These are phyloP conservation scores for Bremia lactucae DNA, from an alignment of 352 stramenopile species.

Conservation along the genomic window DNA sequence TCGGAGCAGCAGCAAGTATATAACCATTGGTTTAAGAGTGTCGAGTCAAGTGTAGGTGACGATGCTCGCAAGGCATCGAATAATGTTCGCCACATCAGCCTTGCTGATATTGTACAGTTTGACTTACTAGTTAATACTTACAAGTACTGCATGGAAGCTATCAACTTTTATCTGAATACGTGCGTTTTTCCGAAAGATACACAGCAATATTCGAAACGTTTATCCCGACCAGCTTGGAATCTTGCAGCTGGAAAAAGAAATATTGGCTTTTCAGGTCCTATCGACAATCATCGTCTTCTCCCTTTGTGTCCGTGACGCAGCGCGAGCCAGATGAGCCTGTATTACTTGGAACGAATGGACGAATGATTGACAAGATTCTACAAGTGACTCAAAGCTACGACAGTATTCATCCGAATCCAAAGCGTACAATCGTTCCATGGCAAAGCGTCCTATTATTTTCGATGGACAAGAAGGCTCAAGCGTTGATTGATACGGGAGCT, in stretches of 20 bases:
- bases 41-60: conserved; percentile 8
- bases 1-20: conserved; percentile 63
- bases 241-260: conserved; percentile 44
- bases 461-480: conserved; percentile 31
- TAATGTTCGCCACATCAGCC: conserved; percentile 61
- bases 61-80: conserved; percentile 24
- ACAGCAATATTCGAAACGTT: conserved; percentile 58
- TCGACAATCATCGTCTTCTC: conserved; percentile 79
- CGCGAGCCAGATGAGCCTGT: conserved; percentile 36
- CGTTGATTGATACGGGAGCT: conserved; percentile 80
- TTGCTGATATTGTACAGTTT: conserved; percentile 59
- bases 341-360: conserved; percentile 69
- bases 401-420: conserved; percentile 6
- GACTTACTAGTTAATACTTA: conserved; percentile 37
- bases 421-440: conserved; percentile 20
- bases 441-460: conserved; percentile 32
- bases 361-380: conserved; percentile 79
- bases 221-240: conserved; percentile 77
- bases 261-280: conserved; percentile 85
- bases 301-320: conserved; percentile 59
- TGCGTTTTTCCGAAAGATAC: conserved; percentile 77
- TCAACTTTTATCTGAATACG: conserved; percentile 83
- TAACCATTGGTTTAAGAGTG: conserved; percentile 45
- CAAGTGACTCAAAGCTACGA: conserved; percentile 26
- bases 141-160: conserved; percentile 45